Conservation (phyloP, 176 grass and related monocot species). For the Raddia guianensis region DNA sequence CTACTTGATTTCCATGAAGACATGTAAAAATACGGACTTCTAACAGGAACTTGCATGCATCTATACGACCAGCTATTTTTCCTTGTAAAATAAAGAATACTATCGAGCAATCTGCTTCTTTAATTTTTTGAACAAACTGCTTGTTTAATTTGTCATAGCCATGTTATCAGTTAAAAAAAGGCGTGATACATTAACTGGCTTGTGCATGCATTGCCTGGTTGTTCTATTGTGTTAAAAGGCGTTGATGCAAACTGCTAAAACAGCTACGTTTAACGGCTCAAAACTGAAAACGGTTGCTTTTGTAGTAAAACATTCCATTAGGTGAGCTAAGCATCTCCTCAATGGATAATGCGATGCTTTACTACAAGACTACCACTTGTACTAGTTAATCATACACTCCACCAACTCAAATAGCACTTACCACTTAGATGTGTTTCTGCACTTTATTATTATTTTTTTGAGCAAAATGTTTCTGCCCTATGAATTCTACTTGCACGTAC, state of each 20-base stretch:
- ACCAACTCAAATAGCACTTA: not conserved
- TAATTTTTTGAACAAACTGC: not conserved
- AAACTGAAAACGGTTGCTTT: constrained; percentile 11
- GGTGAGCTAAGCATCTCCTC: not conserved
- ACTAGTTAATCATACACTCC: not conserved
- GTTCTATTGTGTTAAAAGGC: not conserved
- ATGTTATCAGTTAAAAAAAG: not conserved
- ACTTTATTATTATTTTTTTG: too few species aligned
- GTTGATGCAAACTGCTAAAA: constrained; percentile 6
- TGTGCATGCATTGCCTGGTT: not conserved
- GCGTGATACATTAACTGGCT: not conserved
- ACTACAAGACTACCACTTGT: not conserved
- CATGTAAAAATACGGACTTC: not conserved
- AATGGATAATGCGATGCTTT: not conserved
- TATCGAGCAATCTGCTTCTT: not conserved
- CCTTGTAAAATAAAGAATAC: not conserved
- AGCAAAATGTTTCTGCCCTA: too few species aligned
- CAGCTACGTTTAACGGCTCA: constrained; percentile 24
- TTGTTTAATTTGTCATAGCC: not conserved
- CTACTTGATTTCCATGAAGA: not conserved
- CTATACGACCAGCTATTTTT: not conserved
- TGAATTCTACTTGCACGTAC: too few species aligned
- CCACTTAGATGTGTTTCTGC: not conserved
- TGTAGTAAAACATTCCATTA: not conserved
- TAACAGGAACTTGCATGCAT: not conserved